Evolutionary conservation across 179 eudicot species (phyloP).

Genomic region (Camellia oleifera): DNA sequence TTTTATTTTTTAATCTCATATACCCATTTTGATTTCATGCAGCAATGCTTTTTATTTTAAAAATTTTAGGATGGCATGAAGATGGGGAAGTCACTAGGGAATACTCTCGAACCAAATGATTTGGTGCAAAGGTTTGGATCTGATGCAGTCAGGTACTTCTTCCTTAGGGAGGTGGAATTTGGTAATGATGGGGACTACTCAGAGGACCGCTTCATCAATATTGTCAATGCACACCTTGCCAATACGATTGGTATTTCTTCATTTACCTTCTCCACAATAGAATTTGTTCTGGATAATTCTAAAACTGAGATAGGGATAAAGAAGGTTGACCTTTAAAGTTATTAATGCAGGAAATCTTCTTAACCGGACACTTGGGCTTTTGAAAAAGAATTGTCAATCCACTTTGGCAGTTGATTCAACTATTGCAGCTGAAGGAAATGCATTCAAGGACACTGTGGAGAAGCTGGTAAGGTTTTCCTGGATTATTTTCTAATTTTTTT

Average conservation of each 20-base stretch:
- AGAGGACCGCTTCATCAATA: constrained; percentile 89
- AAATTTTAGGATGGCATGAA: constrained; percentile 97
- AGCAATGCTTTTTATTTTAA: constrained; percentile 60
- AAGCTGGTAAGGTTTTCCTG: constrained; percentile 52
- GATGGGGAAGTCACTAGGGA: constrained; percentile 98
- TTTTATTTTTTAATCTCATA: constrained; percentile 28
- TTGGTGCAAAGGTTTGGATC: constrained; percentile 87
- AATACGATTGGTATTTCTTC: constrained; percentile 78
- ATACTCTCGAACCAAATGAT: constrained; percentile 91
- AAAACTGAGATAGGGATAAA: neutral
- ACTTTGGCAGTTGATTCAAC: constrained; percentile 74
- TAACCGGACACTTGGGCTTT: constrained; percentile 96
- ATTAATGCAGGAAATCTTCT: constrained; percentile 80
- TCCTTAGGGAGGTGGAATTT: constrained; percentile 93
- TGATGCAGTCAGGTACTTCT: constrained; percentile 97
- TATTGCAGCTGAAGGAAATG: constrained; percentile 84
- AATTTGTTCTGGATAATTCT: neutral
- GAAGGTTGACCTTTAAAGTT: neutral
- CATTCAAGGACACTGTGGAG: constrained; percentile 72
- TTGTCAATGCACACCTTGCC: constrained; percentile 94
- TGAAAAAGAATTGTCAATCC: constrained; percentile 91
- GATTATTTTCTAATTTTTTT: neutral
- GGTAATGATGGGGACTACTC: constrained; percentile 98
- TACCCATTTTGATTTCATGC: constrained; percentile 62
- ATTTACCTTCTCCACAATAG: neutral